Conservation (phyloP, 2,329 filamentous ascomycete species). For the Ascochyta pisi region DNA sequence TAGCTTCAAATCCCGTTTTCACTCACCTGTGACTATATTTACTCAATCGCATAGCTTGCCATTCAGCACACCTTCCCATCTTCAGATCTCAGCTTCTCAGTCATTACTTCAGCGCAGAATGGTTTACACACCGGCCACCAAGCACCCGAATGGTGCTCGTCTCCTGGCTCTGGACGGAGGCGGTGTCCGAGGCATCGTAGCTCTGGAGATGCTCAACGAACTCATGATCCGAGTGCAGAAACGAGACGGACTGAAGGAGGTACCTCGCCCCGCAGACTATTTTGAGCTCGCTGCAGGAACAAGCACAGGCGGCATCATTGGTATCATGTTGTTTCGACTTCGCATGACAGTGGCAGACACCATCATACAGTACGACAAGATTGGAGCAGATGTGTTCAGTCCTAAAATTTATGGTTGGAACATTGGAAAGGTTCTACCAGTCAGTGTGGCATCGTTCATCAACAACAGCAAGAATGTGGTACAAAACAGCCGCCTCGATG, state of each 20-base stretch:
- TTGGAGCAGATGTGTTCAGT: conserved; percentile 5
- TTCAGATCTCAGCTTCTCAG: too few species aligned
- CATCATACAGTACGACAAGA: conserved; percentile 7
- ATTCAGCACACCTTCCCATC: too few species aligned
- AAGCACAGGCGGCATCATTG: conserved; percentile 9
- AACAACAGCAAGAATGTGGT: conserved; percentile 14
- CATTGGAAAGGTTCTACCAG: neutral
- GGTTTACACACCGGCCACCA: neutral
- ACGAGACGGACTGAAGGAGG: neutral
- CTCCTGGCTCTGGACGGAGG: conserved; percentile 11
- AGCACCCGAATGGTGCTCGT: conserved; percentile 4
- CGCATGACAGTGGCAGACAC: conserved; percentile 1
- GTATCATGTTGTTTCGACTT: conserved; percentile 8
- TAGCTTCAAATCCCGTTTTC: too few species aligned
- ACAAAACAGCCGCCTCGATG: conserved; percentile 1
- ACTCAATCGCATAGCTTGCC: too few species aligned
- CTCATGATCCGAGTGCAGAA: conserved; percentile 3
- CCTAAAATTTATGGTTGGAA: conserved; percentile 7
- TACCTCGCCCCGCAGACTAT: conserved; percentile 3
- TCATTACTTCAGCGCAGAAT: too few species aligned
- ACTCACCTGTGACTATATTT: too few species aligned
- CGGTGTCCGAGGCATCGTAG: conserved; percentile 5
- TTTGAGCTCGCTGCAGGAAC: conserved; percentile 12
- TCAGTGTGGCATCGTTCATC: neutral
- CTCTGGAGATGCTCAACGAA: neutral